These are phyloP conservation scores for Diaporthe citrichinensis DNA, from an alignment of 2,329 filamentous ascomycete genomes.

Conservation along the genomic window DNA sequence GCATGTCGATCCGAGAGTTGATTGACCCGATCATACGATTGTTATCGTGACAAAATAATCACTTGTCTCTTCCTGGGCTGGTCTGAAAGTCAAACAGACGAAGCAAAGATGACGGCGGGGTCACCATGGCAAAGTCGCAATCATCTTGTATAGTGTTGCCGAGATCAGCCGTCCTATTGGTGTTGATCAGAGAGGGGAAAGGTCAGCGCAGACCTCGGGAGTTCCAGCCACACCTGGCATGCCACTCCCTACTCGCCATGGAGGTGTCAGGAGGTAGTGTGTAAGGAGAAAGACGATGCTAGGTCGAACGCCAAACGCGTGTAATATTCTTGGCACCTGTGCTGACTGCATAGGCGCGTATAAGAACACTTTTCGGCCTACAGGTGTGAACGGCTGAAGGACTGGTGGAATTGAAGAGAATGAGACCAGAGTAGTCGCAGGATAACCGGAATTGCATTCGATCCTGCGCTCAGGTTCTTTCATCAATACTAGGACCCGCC, in stretches of 20 bases:
- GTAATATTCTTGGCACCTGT: background rate
- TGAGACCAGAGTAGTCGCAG: background rate
- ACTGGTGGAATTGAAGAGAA: background rate
- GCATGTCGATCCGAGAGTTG: background rate
- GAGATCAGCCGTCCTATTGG: background rate
- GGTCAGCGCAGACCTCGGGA: background rate
- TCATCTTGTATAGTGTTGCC: background rate
- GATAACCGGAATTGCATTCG: background rate
- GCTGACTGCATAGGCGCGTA: background rate
- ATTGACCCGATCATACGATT: background rate
- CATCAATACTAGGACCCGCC: background rate
- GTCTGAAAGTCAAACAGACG: background rate
- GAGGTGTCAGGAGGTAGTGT: background rate
- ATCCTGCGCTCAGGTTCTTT: background rate
- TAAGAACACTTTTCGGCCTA: background rate
- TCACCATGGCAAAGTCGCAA: background rate
- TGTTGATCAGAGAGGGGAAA: background rate
- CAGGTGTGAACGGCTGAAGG: background rate
- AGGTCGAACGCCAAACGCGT: background rate
- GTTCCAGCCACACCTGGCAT: no score
- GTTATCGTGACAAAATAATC: background rate
- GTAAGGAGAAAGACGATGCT: background rate
- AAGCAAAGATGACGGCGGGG: background rate
- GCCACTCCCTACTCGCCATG: background rate
- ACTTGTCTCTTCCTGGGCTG: background rate